A percentile compares a stretch with the other conserved stretches of the same genome.
Evolutionary conservation across 2,329 filamentous ascomycete genomes (phyloP).

Genomic region (Fusarium azukiicola): DNA sequence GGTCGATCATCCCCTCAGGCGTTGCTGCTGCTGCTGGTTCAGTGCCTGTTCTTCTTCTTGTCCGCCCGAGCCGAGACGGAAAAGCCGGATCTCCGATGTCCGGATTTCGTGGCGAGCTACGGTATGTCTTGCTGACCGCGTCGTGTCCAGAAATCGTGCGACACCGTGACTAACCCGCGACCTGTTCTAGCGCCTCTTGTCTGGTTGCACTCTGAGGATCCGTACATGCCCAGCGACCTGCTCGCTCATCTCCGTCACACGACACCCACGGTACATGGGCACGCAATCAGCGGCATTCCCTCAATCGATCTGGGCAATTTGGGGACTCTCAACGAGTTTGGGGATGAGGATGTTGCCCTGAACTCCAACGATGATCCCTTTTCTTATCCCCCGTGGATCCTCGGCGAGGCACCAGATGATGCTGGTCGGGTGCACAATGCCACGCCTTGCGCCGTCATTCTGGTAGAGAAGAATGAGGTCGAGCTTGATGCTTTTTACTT

Average conservation of each 20-base stretch:
- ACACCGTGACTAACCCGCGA: constrained; percentile 19
- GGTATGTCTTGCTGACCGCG: constrained; percentile 50
- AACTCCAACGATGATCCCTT: constrained; percentile 56
- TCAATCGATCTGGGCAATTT: constrained; percentile 55
- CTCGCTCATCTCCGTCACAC: constrained; percentile 56
- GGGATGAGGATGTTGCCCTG: constrained; percentile 44
- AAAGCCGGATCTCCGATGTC: constrained; percentile 40
- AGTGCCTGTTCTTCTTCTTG: constrained; percentile 28
- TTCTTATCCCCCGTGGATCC: constrained; percentile 53
- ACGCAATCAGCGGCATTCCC: constrained; percentile 46
- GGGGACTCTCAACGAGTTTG: constrained; percentile 51
- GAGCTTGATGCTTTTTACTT: constrained; percentile 60
- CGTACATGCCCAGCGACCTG: constrained; percentile 57
- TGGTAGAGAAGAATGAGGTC: constrained; percentile 53
- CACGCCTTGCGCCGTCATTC: constrained; percentile 56
- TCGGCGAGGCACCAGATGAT: constrained; percentile 51
- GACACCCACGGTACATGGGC: constrained; percentile 47
- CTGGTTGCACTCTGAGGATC: constrained; percentile 60
- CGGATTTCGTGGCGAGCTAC: constrained; percentile 56
- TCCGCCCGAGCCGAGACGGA: constrained; percentile 34
- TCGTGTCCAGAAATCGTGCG: not conserved
- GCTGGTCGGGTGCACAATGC: constrained; percentile 49
- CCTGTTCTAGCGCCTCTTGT: constrained; percentile 54
- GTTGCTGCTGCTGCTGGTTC: constrained; percentile 6
- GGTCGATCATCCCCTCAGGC: constrained; percentile 14